A percentile compares a stretch with the other conserved stretches of the same genome.
Conservation (phyloP, 176 grass and related monocot genomes). For the Oropetium thomaeum region DNA sequence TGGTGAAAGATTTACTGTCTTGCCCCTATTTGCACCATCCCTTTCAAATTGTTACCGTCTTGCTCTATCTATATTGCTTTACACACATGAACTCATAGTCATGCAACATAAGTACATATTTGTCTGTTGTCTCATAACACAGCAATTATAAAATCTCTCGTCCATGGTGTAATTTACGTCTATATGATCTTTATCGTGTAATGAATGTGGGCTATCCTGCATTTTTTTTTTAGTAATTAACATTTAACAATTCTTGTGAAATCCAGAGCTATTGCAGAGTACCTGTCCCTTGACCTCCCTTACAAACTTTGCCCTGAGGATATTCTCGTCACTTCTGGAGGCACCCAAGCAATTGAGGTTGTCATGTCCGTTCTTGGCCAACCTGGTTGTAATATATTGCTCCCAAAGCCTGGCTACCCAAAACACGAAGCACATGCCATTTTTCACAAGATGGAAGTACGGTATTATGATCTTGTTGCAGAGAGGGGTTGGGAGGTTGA, state of each 20-base stretch:
- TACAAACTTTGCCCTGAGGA: slow-evolving; percentile 55
- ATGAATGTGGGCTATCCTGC: neutral
- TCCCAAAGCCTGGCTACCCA: slow-evolving; percentile 60
- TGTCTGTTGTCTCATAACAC: slow-evolving; percentile 9
- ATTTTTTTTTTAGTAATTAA: neutral
- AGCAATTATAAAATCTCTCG: neutral
- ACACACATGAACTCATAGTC: neutral
- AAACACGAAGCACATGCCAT: slow-evolving; percentile 46
- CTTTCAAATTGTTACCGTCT: neutral
- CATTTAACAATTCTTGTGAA: slow-evolving; percentile 13
- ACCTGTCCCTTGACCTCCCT: slow-evolving; percentile 58
- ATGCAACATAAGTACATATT: neutral
- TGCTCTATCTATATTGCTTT: neutral
- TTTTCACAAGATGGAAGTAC: slow-evolving; percentile 45
- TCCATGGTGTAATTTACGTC: neutral
- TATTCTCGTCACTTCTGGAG: slow-evolving; percentile 59
- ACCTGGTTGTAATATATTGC: slow-evolving; percentile 55
- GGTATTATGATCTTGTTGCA: slow-evolving; percentile 46
- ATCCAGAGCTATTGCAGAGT: slow-evolving; percentile 59
- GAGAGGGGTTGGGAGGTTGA: slow-evolving; percentile 62
- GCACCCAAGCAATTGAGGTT: slow-evolving; percentile 62
- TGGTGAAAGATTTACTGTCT: neutral
- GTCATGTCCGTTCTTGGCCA: slow-evolving; percentile 48
- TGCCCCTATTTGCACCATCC: neutral
- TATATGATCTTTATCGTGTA: neutral